Percentiles rank a stretch among this genome's conserved stretches.
phyloP scores from a whole-genome alignment of 169 alveolate species.

The Cryptosporidium andersoni region DNA sequence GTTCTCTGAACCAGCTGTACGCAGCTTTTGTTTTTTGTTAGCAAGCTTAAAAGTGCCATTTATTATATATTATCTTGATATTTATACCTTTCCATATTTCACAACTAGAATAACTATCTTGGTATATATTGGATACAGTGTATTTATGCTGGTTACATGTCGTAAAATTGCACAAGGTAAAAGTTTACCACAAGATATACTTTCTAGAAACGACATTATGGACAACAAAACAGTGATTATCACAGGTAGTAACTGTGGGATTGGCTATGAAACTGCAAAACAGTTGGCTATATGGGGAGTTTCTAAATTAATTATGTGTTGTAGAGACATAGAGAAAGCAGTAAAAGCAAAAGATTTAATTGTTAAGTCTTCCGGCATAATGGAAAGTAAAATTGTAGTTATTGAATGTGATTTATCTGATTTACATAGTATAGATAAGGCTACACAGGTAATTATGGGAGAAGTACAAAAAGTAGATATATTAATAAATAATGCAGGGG shows the following conservation, averaged over 20 bases:
- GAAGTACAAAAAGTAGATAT: conserved; percentile 73
- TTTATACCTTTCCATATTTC: background rate
- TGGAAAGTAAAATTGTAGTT: conserved; percentile 9
- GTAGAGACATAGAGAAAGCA: conserved; percentile 74
- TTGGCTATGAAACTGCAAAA: conserved; percentile 81
- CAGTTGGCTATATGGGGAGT: conserved; percentile 79
- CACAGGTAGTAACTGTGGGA: conserved; percentile 81
- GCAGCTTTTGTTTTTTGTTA: background rate
- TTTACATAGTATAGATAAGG: conserved; percentile 70
- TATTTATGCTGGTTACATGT: conserved; percentile 3
- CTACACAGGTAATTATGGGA: conserved; percentile 54
- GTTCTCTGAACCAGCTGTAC: conserved; percentile 47
- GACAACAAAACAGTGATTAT: conserved; percentile 68
- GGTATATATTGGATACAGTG: background rate
- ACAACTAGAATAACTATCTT: background rate
- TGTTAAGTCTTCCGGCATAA: background rate
- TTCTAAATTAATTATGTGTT: conserved; percentile 75
- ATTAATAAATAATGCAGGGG: conserved; percentile 82
- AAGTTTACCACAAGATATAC: conserved; percentile 1
- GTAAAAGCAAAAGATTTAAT: conserved; percentile 24
- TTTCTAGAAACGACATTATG: conserved; percentile 3
- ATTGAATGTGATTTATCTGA: conserved; percentile 74
- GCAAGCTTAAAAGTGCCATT: conserved; percentile 11
- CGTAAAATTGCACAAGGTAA: conserved; percentile 7
- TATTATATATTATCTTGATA: background rate